Evolutionary conservation across 306 rosid genomes (phyloP).

Genomic region (Erythrophleum fordii): DNA sequence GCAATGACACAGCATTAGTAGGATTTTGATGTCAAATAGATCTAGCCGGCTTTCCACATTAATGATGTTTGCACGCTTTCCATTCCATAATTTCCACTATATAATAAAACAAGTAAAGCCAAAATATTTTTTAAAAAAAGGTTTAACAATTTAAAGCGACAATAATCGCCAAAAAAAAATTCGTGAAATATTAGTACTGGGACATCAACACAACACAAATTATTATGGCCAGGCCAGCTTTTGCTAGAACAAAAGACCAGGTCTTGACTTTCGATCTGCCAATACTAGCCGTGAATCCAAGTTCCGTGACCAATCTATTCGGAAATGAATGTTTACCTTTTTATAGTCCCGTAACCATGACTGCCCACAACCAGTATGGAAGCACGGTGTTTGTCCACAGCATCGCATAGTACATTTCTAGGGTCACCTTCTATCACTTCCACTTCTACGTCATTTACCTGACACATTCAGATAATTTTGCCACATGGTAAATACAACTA

Average conservation of each 20-base stretch:
- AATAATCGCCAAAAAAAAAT: too few relatives aligned
- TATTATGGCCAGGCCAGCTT: neutral
- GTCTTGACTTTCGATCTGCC: neutral
- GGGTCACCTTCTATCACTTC: slow-evolving; percentile 77
- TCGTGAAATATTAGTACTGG: too few relatives aligned
- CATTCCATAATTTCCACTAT: too few relatives aligned
- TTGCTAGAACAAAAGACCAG: neutral
- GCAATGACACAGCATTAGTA: slow-evolving; percentile 26
- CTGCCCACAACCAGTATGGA: slow-evolving; percentile 78
- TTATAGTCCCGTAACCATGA: slow-evolving; percentile 81
- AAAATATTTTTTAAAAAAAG: neutral
- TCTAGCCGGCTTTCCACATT: neutral
- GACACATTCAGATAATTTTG: slow-evolving; percentile 29
- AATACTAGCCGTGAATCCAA: neutral
- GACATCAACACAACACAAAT: neutral
- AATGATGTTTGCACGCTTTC: neutral
- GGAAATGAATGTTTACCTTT: slow-evolving; percentile 53
- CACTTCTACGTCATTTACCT: slow-evolving; percentile 53
- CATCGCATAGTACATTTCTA: slow-evolving; percentile 71
- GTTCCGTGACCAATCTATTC: neutral
- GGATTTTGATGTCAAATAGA: slow-evolving; percentile 2
- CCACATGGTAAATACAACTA: neutral
- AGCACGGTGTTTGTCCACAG: slow-evolving; percentile 70
- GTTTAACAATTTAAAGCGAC: neutral
- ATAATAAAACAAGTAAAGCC: neutral